These are phyloP conservation scores for Hirsutella minnesotensis DNA, from an alignment of 2,329 filamentous ascomycete genomes.

Conservation along the genomic window DNA sequence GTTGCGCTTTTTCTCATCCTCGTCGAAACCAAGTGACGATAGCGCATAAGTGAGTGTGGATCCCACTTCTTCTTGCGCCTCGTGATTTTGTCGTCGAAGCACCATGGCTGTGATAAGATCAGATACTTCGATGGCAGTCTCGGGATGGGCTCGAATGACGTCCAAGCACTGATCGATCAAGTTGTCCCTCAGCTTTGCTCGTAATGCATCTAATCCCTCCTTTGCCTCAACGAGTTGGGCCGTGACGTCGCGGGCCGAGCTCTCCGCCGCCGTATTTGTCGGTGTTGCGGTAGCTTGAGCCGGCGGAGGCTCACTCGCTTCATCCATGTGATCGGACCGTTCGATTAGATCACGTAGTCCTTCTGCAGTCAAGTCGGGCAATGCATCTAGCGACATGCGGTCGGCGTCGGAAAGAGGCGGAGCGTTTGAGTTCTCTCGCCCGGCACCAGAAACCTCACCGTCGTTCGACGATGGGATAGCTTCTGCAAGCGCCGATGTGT, in stretches of 20 bases:
- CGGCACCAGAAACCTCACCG: constrained; percentile 10
- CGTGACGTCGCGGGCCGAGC: constrained; percentile 8
- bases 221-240: constrained; percentile 29
- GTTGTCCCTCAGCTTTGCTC: constrained; percentile 59
- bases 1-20: constrained; percentile 53
- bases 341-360: constrained; percentile 16
- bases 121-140: constrained; percentile 80
- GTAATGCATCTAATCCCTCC: constrained; percentile 69
- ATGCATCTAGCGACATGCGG: constrained; percentile 24
- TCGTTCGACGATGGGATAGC: constrained; percentile 8
- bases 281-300: constrained; percentile 4
- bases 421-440: constrained; percentile 11
- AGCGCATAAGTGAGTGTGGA: constrained; percentile 75
- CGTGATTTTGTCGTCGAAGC: constrained; percentile 42
- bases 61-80: constrained; percentile 59
- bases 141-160: constrained; percentile 76
- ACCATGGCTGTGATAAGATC: constrained; percentile 73
- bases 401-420: constrained; percentile 19
- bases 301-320: background rate
- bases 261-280: constrained; percentile 5
- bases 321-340: constrained; percentile 6
- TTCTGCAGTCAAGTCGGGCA: constrained; percentile 16
- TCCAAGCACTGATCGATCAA: constrained; percentile 86
- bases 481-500: constrained; percentile 19
- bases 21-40: constrained; percentile 52